Evolutionary conservation across 306 rosid species (phyloP).

Genomic region (Cucumis sativus): DNA sequence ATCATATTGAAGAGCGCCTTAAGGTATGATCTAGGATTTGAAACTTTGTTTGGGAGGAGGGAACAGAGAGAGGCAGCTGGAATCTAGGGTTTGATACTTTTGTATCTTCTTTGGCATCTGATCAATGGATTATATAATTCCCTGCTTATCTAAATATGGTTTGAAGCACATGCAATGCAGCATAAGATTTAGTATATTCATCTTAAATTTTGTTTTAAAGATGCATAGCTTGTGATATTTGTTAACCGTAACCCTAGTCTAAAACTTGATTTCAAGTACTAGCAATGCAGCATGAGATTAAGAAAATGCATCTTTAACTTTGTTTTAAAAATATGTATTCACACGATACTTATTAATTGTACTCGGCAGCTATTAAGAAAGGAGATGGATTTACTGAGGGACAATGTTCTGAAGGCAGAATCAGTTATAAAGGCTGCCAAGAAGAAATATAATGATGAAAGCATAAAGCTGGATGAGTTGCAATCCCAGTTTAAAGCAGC

Average conservation of each 20-base stretch:
- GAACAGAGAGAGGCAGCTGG: too few relatives aligned
- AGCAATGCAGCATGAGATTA: not conserved
- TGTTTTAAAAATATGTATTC: not conserved
- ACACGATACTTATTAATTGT: conserved; percentile 13
- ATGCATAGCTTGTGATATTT: not conserved
- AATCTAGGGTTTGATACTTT: not conserved
- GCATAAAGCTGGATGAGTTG: conserved; percentile 24
- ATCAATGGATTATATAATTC: not conserved
- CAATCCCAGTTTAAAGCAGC: conserved; percentile 40
- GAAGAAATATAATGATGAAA: conserved; percentile 38
- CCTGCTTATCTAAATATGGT: not conserved
- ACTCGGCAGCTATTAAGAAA: conserved; percentile 34
- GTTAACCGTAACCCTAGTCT: conserved; percentile 22
- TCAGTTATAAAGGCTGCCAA: conserved; percentile 39
- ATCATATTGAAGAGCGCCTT: conserved; percentile 41
- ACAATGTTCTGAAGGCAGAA: conserved; percentile 47
- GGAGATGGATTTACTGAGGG: conserved; percentile 52
- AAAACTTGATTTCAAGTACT: not conserved
- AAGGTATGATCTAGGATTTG: conserved; percentile 28
- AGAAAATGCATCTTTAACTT: not conserved
- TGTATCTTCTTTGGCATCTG: not conserved
- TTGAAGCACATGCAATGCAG: not conserved
- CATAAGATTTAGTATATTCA: not conserved
- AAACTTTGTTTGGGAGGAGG: not conserved
- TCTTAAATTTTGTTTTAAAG: not conserved